Percentiles rank a stretch among this genome's conserved stretches.
Conservation (phyloP, 2,329 filamentous ascomycete genomes). For the Chrysoporthe puriensis region DNA sequence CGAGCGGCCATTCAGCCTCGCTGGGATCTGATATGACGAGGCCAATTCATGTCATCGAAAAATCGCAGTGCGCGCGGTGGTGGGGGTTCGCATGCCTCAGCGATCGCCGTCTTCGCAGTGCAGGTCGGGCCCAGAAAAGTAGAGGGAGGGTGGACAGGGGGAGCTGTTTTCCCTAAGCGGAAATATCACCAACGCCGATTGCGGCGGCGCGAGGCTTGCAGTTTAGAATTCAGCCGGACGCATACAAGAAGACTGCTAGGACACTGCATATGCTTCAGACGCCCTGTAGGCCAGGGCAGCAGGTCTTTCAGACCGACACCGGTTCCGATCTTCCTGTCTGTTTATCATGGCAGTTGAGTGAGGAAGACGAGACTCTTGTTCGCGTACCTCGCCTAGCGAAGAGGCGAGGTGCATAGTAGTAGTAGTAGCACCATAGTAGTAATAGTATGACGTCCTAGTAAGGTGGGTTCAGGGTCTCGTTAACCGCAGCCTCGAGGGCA, state of each 20-base stretch:
- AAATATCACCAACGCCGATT: constrained; percentile 23
- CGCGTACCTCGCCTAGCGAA: background rate
- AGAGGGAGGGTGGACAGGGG: constrained; percentile 6
- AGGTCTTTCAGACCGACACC: no score
- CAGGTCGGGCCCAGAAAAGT: background rate
- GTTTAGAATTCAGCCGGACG: constrained; percentile 1
- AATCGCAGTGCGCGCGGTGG: background rate
- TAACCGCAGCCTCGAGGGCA: constrained; percentile 2
- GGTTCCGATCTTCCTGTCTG: background rate
- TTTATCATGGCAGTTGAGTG: background rate
- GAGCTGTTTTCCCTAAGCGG: constrained; percentile 19
- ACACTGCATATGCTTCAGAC: background rate
- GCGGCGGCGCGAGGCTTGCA: constrained; percentile 12
- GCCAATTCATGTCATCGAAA: constrained; percentile 9
- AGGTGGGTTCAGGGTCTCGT: background rate
- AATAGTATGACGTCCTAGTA: background rate
- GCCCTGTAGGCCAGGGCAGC: background rate
- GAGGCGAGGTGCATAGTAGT: no score
- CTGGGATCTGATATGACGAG: constrained; percentile 7
- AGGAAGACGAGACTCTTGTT: background rate
- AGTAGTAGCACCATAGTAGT: background rate
- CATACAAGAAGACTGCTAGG: background rate
- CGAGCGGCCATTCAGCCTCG: constrained; percentile 7
- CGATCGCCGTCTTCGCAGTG: constrained; percentile 1
- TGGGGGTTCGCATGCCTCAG: background rate